A percentile compares a stretch with the other conserved stretches of the same genome.
phyloP scores from a whole-genome alignment of 495 filamentous ascomycete species.

The Trichocladium antarcticum region DNA sequence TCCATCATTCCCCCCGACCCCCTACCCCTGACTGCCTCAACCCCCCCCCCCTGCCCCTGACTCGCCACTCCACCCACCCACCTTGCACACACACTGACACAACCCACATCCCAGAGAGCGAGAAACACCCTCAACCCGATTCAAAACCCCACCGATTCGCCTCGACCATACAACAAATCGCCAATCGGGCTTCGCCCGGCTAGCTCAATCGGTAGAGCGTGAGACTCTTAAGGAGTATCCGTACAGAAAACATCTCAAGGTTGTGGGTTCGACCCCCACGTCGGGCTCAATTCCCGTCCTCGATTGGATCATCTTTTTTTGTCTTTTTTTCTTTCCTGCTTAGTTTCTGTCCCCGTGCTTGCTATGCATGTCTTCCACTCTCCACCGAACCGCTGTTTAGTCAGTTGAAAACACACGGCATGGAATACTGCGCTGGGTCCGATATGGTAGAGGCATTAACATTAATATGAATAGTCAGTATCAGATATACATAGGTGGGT shows the following conservation, averaged over 20 bases:
- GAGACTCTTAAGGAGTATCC: conserved; percentile 54
- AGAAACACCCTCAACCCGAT: background rate
- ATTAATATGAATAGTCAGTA: background rate
- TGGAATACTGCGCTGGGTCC: no score
- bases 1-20: no score
- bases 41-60: no score
- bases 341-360: no score
- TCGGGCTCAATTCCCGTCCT: conserved; percentile 18
- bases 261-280: conserved; percentile 18
- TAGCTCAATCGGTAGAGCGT: conserved; percentile 81
- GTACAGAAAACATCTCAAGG: conserved; percentile 11
- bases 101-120: background rate
- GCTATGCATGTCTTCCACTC: no score
- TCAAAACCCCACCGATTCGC: background rate
- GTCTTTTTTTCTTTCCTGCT: background rate
- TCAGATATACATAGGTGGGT: background rate
- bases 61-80: no score
- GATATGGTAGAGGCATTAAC: background rate
- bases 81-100: no score
- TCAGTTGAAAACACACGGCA: no score
- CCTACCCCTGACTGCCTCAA: background rate
- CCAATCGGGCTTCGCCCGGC: conserved; percentile 28
- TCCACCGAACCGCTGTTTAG: no score
- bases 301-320: conserved; percentile 8
- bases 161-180: no score